These are phyloP conservation scores for Chlamydomonas incerta DNA, from an alignment of 139 green algal genomes.

Conservation along the genomic window DNA sequence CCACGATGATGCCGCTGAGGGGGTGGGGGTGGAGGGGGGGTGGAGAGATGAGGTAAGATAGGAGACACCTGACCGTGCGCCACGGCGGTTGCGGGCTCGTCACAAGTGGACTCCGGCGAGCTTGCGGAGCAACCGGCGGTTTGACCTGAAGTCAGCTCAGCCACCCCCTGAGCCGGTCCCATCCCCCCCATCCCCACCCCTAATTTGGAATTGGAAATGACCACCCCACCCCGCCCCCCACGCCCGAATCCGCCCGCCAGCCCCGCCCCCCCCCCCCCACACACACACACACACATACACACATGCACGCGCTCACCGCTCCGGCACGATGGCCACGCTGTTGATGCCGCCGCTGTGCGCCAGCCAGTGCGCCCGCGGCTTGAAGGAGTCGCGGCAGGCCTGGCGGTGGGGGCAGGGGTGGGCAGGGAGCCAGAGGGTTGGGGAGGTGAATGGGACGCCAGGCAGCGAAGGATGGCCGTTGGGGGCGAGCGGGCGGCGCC, in stretches of 20 bases:
- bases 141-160: too few relatives aligned
- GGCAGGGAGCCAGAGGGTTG: background rate
- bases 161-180: too few relatives aligned
- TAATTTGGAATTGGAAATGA: background rate
- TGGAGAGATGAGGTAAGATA: background rate
- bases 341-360: slow-evolving; percentile 57
- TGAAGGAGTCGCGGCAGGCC: slow-evolving; percentile 63
- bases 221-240: background rate
- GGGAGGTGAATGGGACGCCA: background rate
- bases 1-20: slow-evolving; percentile 64
- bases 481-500: too few relatives aligned
- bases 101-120: too few relatives aligned
- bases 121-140: too few relatives aligned
- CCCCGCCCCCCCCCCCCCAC: too few relatives aligned
- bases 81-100: too few relatives aligned
- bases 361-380: slow-evolving; percentile 68
- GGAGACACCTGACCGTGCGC: too few relatives aligned
- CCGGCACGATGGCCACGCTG: slow-evolving; percentile 61
- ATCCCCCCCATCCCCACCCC: background rate
- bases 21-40: background rate
- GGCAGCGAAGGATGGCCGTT: background rate
- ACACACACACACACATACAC: too few relatives aligned
- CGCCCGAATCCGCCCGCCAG: background rate
- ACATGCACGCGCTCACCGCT: too few relatives aligned
- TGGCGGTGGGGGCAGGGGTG: slow-evolving; percentile 23